Percentiles rank a stretch among this genome's conserved stretches.
Conservation (phyloP, 2,329 filamentous ascomycete genomes). For the Pseudofabraea citricarpa region DNA sequence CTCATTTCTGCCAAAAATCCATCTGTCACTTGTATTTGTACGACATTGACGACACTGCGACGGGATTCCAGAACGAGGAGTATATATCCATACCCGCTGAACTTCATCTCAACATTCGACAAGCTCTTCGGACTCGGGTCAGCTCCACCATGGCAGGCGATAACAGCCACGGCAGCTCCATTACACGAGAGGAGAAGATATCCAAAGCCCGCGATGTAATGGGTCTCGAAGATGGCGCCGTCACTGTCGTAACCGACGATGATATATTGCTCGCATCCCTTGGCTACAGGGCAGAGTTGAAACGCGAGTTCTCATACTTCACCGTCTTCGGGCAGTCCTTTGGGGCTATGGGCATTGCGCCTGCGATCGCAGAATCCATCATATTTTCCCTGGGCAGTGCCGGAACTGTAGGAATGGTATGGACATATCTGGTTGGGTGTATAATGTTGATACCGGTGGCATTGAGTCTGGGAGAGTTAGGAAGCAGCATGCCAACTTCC, state of each 20-base stretch:
- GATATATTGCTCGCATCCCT: constrained; percentile 23
- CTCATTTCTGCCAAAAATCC: too few relatives aligned
- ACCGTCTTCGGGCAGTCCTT: constrained; percentile 28
- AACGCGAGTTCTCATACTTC: constrained; percentile 27
- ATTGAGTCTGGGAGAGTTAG: constrained; percentile 25
- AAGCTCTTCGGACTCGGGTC: not conserved
- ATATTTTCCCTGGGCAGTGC: constrained; percentile 25
- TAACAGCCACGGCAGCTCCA: constrained; percentile 7
- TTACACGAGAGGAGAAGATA: constrained; percentile 9
- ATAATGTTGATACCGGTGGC: constrained; percentile 25
- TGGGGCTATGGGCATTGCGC: constrained; percentile 28
- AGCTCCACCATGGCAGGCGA: constrained; percentile 6
- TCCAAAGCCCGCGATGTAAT: constrained; percentile 7
- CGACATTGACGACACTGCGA: too few relatives aligned
- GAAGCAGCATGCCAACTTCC: constrained; percentile 27
- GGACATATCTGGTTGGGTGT: constrained; percentile 27
- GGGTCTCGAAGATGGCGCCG: constrained; percentile 10
- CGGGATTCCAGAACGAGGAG: too few relatives aligned
- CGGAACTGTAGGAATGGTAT: constrained; percentile 25
- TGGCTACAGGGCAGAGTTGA: constrained; percentile 26
- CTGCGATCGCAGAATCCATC: constrained; percentile 27
- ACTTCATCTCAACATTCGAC: too few relatives aligned
- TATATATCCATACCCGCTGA: too few relatives aligned
- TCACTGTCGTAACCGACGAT: constrained; percentile 11
- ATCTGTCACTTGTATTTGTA: too few relatives aligned